These are phyloP conservation scores for Moelleriella libera DNA, from an alignment of 2,329 filamentous ascomycete species.

Conservation along the genomic window DNA sequence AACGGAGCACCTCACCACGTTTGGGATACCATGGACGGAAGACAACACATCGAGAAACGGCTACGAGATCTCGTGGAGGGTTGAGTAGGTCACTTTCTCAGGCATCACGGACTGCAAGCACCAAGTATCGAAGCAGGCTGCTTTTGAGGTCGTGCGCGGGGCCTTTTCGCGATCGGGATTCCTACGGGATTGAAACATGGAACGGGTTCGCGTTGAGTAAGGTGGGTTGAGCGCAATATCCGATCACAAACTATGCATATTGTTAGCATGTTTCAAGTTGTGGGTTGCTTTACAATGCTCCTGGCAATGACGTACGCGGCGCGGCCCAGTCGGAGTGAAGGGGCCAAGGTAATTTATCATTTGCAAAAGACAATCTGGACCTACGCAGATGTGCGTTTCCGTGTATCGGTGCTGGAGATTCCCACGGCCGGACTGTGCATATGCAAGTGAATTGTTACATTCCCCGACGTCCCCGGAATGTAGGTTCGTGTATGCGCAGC, in stretches of 20 bases:
- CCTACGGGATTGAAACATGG: not conserved
- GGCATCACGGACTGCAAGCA: not conserved
- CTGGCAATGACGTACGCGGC: not conserved
- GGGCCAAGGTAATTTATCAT: not conserved
- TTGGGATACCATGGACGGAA: constrained; percentile 63
- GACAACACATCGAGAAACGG: constrained; percentile 64
- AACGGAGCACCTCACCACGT: constrained; percentile 74
- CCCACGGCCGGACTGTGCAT: too few relatives aligned
- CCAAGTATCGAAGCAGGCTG: too few relatives aligned
- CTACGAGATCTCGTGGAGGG: constrained; percentile 49
- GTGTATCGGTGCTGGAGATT: too few relatives aligned
- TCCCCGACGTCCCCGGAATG: too few relatives aligned
- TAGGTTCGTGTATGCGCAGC: too few relatives aligned
- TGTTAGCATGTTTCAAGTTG: not conserved
- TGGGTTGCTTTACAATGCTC: not conserved
- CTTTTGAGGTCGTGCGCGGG: not conserved
- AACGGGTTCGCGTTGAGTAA: not conserved
- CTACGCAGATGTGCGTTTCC: too few relatives aligned
- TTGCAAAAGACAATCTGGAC: too few relatives aligned
- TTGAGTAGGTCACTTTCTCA: not conserved
- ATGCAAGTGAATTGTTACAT: too few relatives aligned
- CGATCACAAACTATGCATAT: not conserved
- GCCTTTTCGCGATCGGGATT: not conserved
- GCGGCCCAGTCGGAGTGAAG: not conserved
- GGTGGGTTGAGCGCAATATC: not conserved